phyloP scores from a whole-genome alignment of 1,284 basidiomycete species.

The Apiotrichum laibachii region DNA sequence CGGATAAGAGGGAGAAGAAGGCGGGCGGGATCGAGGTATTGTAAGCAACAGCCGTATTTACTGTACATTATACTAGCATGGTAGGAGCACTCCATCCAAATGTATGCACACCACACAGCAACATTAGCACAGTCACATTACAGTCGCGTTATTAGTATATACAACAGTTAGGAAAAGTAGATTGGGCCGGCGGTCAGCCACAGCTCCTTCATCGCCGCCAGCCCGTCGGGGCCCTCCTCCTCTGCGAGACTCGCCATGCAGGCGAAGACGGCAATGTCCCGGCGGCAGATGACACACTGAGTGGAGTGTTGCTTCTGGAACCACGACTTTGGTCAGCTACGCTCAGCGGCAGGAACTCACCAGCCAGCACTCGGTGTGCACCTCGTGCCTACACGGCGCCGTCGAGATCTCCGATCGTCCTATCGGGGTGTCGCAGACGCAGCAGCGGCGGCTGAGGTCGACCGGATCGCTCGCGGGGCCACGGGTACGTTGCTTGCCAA shows the following conservation, averaged over 20 bases:
- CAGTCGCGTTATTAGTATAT: neutral
- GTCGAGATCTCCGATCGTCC: neutral
- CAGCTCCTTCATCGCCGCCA: slow-evolving; percentile 1
- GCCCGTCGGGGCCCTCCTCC: neutral
- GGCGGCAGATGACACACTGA: neutral
- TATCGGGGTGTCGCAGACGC: neutral
- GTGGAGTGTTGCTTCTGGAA: neutral
- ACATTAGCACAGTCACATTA: neutral
- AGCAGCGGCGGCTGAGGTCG: neutral
- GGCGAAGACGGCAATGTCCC: neutral
- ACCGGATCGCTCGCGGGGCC: neutral
- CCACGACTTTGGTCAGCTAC: neutral
- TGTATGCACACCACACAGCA: neutral
- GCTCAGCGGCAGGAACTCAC: neutral
- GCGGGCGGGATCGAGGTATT: neutral
- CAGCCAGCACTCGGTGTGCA: slow-evolving; percentile 2
- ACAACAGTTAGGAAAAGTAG: neutral
- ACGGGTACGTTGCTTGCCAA: neutral
- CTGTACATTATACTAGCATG: neutral
- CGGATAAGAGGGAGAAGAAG: neutral
- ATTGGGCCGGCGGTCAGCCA: neutral
- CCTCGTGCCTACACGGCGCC: neutral
- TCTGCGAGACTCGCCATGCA: neutral
- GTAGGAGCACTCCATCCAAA: neutral
- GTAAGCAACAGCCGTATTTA: neutral